phyloP scores from a whole-genome alignment of 306 rosid species.

The Boehmeria nivea region DNA sequence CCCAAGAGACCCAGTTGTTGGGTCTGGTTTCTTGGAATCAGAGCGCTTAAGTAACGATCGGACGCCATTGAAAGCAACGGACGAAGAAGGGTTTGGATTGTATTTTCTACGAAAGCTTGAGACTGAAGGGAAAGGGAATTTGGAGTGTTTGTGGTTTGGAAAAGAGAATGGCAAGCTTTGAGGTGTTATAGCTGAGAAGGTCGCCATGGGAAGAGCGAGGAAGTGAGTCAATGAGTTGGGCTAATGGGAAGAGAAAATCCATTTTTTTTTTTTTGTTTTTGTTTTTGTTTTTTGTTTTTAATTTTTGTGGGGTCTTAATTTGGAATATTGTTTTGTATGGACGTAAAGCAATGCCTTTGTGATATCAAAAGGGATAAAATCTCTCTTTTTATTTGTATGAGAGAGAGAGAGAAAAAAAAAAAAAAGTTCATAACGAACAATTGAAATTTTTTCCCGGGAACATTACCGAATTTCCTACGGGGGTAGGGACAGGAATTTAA shows the following conservation, averaged over 20 bases:
- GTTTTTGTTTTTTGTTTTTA: background rate
- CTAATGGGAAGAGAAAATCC: background rate
- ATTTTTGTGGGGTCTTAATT: constrained; percentile 27
- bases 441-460: too few relatives aligned
- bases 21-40: constrained; percentile 9
- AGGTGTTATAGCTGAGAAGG: constrained; percentile 20
- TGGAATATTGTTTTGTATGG: constrained; percentile 27
- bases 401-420: too few relatives aligned
- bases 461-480: too few relatives aligned
- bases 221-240: background rate
- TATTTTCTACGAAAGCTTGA: constrained; percentile 1
- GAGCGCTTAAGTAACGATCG: constrained; percentile 3
- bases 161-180: constrained; percentile 21
- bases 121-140: constrained; percentile 9
- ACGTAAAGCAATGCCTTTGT: constrained; percentile 10
- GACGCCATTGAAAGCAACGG: constrained; percentile 29
- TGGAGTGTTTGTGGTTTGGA: constrained; percentile 11
- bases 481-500: too few relatives aligned
- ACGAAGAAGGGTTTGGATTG: constrained; percentile 16
- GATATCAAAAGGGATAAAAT: too few relatives aligned
- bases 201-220: constrained; percentile 46
- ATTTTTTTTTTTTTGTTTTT: background rate
- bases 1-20: constrained; percentile 2
- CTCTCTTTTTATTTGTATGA: too few relatives aligned
- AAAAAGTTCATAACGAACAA: too few relatives aligned